Evolutionary conservation across 805 yeast species (phyloP).

Genomic region (Candida lessepsii): DNA sequence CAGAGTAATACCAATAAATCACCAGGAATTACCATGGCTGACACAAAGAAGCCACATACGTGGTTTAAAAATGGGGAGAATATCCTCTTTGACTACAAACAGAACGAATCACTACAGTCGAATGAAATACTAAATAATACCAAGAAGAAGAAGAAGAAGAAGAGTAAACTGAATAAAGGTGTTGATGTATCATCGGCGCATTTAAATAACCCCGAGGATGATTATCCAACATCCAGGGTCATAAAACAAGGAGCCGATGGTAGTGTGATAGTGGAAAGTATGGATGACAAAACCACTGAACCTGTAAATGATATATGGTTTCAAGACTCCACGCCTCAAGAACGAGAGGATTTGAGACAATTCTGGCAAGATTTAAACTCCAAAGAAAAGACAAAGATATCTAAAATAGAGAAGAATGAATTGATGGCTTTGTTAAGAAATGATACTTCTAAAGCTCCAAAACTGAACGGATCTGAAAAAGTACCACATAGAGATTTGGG

Average conservation of each 20-base stretch:
- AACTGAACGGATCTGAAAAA: slow-evolving; percentile 6
- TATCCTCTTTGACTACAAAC: slow-evolving; percentile 30
- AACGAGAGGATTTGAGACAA: slow-evolving; percentile 48
- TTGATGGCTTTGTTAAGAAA: slow-evolving; percentile 63
- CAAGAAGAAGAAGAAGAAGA: slow-evolving; percentile 23
- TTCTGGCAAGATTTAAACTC: slow-evolving; percentile 68
- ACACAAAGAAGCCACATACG: neutral
- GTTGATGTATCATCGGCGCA: slow-evolving; percentile 37
- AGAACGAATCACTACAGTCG: slow-evolving; percentile 9
- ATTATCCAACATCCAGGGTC: slow-evolving; percentile 71
- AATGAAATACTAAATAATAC: slow-evolving; percentile 3
- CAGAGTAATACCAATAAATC: too few species aligned
- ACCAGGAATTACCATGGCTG: neutral
- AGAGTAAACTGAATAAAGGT: slow-evolving; percentile 32
- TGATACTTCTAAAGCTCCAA: slow-evolving; percentile 7
- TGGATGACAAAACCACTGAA: slow-evolving; percentile 26
- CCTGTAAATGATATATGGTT: slow-evolving; percentile 34
- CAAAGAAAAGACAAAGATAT: slow-evolving; percentile 58
- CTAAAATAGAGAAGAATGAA: slow-evolving; percentile 66
- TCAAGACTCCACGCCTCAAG: slow-evolving; percentile 47
- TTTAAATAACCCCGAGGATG: slow-evolving; percentile 54
- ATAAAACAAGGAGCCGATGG: slow-evolving; percentile 73
- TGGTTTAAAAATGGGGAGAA: slow-evolving; percentile 26
- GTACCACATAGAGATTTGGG: slow-evolving; percentile 12
- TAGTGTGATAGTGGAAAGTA: slow-evolving; percentile 67